Conservation (phyloP, 495 filamentous ascomycete species). For the Entonaema liquescens region DNA sequence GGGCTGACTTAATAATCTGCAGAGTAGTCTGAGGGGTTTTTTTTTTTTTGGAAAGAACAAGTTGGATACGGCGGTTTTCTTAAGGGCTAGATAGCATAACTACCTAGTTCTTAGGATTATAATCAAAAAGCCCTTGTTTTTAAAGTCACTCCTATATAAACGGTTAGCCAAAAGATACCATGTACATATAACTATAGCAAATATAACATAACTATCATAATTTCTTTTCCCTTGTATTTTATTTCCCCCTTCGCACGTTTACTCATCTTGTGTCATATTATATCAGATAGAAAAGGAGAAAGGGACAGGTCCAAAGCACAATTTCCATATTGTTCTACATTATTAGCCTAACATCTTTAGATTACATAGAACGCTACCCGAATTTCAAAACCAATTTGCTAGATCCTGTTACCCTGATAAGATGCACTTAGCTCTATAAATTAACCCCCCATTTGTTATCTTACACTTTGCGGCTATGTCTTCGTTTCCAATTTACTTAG, state of each 20-base stretch:
- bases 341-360: constrained; percentile 16
- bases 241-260: too few species aligned
- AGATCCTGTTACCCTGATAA: background rate
- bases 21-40: background rate
- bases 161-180: too few species aligned
- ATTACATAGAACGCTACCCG: constrained; percentile 2
- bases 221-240: too few species aligned
- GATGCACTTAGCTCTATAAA: constrained; percentile 1
- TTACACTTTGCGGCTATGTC: background rate
- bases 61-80: background rate
- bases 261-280: too few species aligned
- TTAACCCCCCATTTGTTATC: constrained; percentile 2
- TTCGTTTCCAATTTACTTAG: constrained; percentile 5
- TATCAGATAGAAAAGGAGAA: too few species aligned
- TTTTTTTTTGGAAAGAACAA: background rate
- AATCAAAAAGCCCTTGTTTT: background rate
- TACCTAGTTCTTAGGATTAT: too few species aligned
- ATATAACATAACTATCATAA: too few species aligned
- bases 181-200: too few species aligned
- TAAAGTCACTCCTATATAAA: background rate
- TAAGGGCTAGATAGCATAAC: too few species aligned
- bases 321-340: constrained; percentile 16
- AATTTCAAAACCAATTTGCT: constrained; percentile 18
- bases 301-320: background rate
- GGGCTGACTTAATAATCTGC: too few species aligned